phyloP scores from a whole-genome alignment of 805 yeast species.

The Maudiozyma pseudohumilis region DNA sequence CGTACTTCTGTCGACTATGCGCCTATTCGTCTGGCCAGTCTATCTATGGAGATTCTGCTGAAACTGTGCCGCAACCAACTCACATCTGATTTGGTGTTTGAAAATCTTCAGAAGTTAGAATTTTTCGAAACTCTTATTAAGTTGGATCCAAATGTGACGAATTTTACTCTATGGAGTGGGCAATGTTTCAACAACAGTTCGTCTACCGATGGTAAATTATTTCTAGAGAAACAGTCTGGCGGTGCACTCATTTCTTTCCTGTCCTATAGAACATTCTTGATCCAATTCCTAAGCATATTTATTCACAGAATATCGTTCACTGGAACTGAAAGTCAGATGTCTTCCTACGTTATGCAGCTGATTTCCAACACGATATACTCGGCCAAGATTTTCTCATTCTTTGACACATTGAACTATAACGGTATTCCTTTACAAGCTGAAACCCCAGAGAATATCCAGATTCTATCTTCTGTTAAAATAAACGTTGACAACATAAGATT shows the following conservation, averaged over 20 bases:
- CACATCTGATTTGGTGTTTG: conserved; percentile 43
- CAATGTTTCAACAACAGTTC: conserved; percentile 29
- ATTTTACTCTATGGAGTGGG: conserved; percentile 47
- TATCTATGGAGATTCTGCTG: conserved; percentile 51
- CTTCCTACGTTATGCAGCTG: conserved; percentile 40
- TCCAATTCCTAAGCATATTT: conserved; percentile 63
- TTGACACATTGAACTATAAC: conserved; percentile 59
- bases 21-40: conserved; percentile 48
- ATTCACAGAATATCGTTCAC: conserved; percentile 47
- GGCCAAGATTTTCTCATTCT: conserved; percentile 55
- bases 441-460: conserved; percentile 5
- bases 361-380: conserved; percentile 48
- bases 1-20: conserved; percentile 37
- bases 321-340: conserved; percentile 38
- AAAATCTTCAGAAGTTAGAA: conserved; percentile 41
- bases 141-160: conserved; percentile 45
- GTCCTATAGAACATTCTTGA: conserved; percentile 46
- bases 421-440: conserved; percentile 31
- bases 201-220: conserved; percentile 30
- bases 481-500: conserved; percentile 34
- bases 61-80: conserved; percentile 49
- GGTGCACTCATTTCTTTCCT: conserved; percentile 54
- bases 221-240: conserved; percentile 28
- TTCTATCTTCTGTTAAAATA: conserved; percentile 32
- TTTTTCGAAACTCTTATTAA: conserved; percentile 44